Evolutionary conservation across 2,329 filamentous ascomycete species (phyloP), one percentile per base, ranked within the genome.

Genomic region (Tolypocladium paradoxum): DNA sequence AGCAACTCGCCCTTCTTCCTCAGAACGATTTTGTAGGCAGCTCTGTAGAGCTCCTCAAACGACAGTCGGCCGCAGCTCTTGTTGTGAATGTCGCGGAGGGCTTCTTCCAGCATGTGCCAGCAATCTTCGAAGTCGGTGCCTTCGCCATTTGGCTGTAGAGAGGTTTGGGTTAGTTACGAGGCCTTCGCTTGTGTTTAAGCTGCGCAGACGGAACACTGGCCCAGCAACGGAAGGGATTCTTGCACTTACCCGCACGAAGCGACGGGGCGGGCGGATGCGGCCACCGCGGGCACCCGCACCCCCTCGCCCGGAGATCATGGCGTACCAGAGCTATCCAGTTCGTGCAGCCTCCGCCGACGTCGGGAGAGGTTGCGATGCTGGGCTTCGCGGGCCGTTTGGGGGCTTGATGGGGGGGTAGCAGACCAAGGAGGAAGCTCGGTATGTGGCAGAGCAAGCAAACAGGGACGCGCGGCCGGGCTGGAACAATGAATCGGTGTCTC

Each of bases 31-130:
- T 93, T 92, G 72, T 99, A 99, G 6, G 90, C 88, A 52, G 88
- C 88, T 54, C 93, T 87, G 71, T 99, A 99, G 1, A 99, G 81
- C 64, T 95, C 87, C 69, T 99, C 93, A 73, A 96, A 99, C 1
- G 91, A 96, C 2, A 99, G 81, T 18, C 80, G 78, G 11, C 90
- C 95, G 55, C 90, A 90, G 67, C 95, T 93, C 68, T 95, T 91
- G 54, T 84, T 87, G 72, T 97, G 91, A 50, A 99, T 97, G 65
- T 96, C 88, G 53, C 76, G 77, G 51, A 99, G 81, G 4, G 92
- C 90, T 48, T 83, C 79, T 47, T 84, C 77, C 8, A 99, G 81
- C 46, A 83, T 82, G 16, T 76, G 75, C 93, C 93, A 99, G 61
- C 84, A 88, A 3, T 81, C 76, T n/a, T 96, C 88, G 65, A 96